These are phyloP conservation scores for Fusarium sacchari DNA, from an alignment of 2,329 filamentous ascomycete species.

Conservation along the genomic window DNA sequence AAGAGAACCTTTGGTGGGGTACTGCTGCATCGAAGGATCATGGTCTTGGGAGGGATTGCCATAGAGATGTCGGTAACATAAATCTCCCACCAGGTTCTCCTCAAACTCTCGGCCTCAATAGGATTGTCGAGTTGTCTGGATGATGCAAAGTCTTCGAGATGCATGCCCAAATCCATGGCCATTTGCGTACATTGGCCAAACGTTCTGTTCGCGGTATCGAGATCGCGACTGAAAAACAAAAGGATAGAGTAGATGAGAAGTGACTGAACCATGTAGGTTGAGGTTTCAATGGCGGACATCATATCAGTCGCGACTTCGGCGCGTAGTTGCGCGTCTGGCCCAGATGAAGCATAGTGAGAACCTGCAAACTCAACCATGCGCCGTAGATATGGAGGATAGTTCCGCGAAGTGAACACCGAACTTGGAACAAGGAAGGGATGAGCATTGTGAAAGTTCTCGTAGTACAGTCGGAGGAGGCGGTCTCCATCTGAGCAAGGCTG, in stretches of 20 bases:
- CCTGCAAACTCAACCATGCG: constrained; percentile 37
- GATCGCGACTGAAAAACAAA: constrained; percentile 5
- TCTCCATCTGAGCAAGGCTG: constrained; percentile 24
- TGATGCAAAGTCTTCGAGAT: constrained; percentile 24
- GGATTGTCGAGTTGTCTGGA: constrained; percentile 14
- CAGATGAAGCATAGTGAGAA: constrained; percentile 24
- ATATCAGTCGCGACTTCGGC: constrained; percentile 15
- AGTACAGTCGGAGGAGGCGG: constrained; percentile 29
- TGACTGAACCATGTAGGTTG: constrained; percentile 23
- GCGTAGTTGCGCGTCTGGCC: constrained; percentile 13
- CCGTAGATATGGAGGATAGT: constrained; percentile 18
- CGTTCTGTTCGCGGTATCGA: constrained; percentile 1
- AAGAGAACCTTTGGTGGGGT: constrained; percentile 23
- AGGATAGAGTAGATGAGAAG: constrained; percentile 27
- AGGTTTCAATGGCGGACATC: constrained; percentile 4
- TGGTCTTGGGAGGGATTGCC: constrained; percentile 19
- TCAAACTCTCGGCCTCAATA: constrained; percentile 34
- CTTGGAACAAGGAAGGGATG: constrained; percentile 34
- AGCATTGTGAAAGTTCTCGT: constrained; percentile 38
- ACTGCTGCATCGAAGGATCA: constrained; percentile 26
- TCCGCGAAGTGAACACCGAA: constrained; percentile 15
- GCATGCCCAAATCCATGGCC: constrained; percentile 34
- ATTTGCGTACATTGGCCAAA: constrained; percentile 22
- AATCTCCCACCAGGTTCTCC: constrained; percentile 41
- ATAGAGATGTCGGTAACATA: constrained; percentile 37